Percentiles rank a stretch among this genome's conserved stretches.
phyloP scores from a whole-genome alignment of 805 yeast genomes.

The Torulaspora franciscae region DNA sequence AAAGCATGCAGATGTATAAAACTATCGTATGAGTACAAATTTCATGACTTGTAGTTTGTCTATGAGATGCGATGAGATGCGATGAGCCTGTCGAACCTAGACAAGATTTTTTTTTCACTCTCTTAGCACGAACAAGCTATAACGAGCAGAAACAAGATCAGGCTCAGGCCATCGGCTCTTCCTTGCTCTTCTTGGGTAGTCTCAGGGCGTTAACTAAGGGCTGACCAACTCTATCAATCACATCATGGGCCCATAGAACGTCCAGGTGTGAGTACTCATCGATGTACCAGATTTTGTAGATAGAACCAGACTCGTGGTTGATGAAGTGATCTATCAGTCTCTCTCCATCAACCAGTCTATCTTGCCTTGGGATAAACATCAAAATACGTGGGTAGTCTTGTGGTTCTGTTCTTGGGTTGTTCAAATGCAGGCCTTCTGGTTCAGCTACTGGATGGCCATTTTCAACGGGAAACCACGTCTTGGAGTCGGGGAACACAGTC shows the following conservation, averaged over 20 bases:
- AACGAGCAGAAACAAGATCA: slow-evolving; percentile 1
- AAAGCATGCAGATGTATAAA: slow-evolving; percentile 1
- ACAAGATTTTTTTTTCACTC: slow-evolving; percentile 4
- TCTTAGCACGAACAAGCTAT: slow-evolving; percentile 3
- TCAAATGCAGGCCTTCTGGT: slow-evolving; percentile 22
- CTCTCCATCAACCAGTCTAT: slow-evolving; percentile 72
- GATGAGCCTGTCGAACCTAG: slow-evolving; percentile 14
- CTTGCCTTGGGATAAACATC: slow-evolving; percentile 67
- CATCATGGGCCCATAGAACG: slow-evolving; percentile 87
- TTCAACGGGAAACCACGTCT: slow-evolving; percentile 49
- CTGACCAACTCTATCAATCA: slow-evolving; percentile 58
- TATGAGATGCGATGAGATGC: slow-evolving; percentile 8
- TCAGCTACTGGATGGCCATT: slow-evolving; percentile 11
- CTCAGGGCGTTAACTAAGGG: slow-evolving; percentile 38
- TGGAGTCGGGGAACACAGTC: slow-evolving; percentile 47
- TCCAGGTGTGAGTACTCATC: slow-evolving; percentile 79
- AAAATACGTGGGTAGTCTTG: slow-evolving; percentile 52
- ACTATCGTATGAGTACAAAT: slow-evolving; percentile 1
- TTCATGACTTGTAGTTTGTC: not conserved
- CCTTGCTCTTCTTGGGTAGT: slow-evolving; percentile 9
- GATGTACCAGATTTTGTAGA: slow-evolving; percentile 38
- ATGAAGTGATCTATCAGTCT: slow-evolving; percentile 60
- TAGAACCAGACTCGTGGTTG: slow-evolving; percentile 44
- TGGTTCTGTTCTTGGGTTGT: slow-evolving; percentile 34
- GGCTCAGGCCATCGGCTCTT: not conserved